These are phyloP conservation scores for Canariomyces notabilis DNA, from an alignment of 2,329 filamentous ascomycete species.

Conservation along the genomic window DNA sequence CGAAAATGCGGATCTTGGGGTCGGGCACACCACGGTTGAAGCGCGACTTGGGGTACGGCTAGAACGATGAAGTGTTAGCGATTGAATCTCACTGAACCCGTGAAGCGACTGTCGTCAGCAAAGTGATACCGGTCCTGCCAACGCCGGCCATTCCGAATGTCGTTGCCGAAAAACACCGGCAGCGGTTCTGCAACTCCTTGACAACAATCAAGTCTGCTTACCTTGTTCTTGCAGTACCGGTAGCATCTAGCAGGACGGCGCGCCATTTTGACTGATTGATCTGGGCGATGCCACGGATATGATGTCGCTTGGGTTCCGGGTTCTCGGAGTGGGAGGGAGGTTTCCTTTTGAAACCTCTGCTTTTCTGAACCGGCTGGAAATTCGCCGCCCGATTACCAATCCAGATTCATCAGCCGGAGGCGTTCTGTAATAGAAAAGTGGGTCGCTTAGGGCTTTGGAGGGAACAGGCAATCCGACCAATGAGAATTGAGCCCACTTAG, in stretches of 20 bases:
- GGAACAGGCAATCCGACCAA: conserved; percentile 21
- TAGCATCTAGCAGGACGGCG: conserved; percentile 99
- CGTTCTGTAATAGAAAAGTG: conserved; percentile 25
- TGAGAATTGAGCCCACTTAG: conserved; percentile 19
- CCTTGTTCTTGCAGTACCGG: conserved; percentile 99
- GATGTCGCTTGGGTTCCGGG: conserved; percentile 37
- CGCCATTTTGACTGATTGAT: conserved; percentile 84
- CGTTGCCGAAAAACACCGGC: not conserved
- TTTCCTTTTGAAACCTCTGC: conserved; percentile 26
- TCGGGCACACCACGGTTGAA: conserved; percentile 99
- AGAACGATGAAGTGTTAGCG: conserved; percentile 56
- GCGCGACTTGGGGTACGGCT: conserved; percentile 98
- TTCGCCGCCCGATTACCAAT: conserved; percentile 27
- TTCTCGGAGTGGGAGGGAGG: conserved; percentile 36
- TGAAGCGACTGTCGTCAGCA: conserved; percentile 1
- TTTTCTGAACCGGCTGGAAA: conserved; percentile 30
- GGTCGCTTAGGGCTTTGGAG: conserved; percentile 34
- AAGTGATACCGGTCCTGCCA: conserved; percentile 7
- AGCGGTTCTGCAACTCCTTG: not conserved
- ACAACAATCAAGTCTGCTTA: conserved; percentile 41
- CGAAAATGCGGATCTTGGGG: conserved; percentile 91
- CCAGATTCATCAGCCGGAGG: conserved; percentile 52
- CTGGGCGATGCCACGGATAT: conserved; percentile 40
- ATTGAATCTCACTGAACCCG: not conserved
- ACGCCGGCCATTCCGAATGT: conserved; percentile 1